Evolutionary conservation across 805 yeast genomes (phyloP).

Genomic region (Yarrowia sp.): DNA sequence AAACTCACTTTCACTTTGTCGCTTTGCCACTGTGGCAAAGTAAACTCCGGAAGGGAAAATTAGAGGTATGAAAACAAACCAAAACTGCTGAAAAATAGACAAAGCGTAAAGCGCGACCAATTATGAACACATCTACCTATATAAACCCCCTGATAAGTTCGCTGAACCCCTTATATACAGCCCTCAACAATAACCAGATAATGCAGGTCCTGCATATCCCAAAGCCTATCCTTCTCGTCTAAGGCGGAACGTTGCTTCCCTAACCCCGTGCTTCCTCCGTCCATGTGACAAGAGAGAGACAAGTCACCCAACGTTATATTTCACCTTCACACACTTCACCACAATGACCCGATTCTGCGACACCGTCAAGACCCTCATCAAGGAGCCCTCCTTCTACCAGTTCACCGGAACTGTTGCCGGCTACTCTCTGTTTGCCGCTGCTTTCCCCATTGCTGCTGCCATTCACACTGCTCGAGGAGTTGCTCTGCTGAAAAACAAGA

Average conservation of each 20-base stretch:
- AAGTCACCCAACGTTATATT: slow-evolving; percentile 19
- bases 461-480: slow-evolving; percentile 26
- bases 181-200: background rate
- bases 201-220: slow-evolving; percentile 9
- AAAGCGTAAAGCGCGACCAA: background rate
- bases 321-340: background rate
- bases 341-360: slow-evolving; percentile 21
- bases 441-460: slow-evolving; percentile 21
- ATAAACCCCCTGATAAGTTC: background rate
- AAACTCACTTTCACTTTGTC: slow-evolving; percentile 4
- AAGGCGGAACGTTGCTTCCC: slow-evolving; percentile 24
- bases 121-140: background rate
- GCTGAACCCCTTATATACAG: too few species aligned
- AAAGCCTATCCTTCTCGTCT: slow-evolving; percentile 23
- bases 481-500: slow-evolving; percentile 15
- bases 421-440: slow-evolving; percentile 18
- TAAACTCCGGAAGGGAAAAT: background rate
- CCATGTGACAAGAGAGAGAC: slow-evolving; percentile 5
- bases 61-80: background rate
- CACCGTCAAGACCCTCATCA: slow-evolving; percentile 18
- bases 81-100: background rate
- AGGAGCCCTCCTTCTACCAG: slow-evolving; percentile 26
- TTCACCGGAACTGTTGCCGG: slow-evolving; percentile 24
- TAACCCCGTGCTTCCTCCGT: background rate
- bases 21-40: slow-evolving; percentile 16